A percentile compares a stretch with the other conserved stretches of the same genome.
phyloP scores from a whole-genome alignment of 306 rosid species.

The Abrus precatorius region DNA sequence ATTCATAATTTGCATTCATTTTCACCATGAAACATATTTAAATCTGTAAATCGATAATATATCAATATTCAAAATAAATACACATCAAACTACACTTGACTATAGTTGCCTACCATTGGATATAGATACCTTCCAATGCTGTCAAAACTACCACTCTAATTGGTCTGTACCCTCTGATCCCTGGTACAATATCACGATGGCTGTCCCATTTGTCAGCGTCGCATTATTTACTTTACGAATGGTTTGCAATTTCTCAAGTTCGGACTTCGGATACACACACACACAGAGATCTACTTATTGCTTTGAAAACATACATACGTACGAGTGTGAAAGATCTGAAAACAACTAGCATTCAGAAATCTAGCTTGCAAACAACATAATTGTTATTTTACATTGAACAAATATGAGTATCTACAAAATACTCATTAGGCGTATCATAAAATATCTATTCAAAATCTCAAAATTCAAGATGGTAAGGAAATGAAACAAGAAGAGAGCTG shows the following conservation, averaged over 20 bases:
- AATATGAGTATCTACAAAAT: slow-evolving; percentile 35
- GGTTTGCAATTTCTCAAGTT: slow-evolving; percentile 5
- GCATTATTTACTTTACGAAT: not conserved
- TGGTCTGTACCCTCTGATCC: slow-evolving; percentile 15
- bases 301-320: not conserved
- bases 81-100: slow-evolving; percentile 12
- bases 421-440: slow-evolving; percentile 31
- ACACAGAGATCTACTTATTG: too few species aligned
- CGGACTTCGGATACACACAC: too few species aligned
- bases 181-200: not conserved
- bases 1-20: slow-evolving; percentile 11
- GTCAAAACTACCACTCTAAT: not conserved
- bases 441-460: slow-evolving; percentile 41
- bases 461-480: slow-evolving; percentile 37
- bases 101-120: not conserved
- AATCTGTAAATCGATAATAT: not conserved
- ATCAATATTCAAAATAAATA: slow-evolving; percentile 21
- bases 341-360: slow-evolving; percentile 29
- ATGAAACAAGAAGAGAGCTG: slow-evolving; percentile 1
- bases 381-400: slow-evolving; percentile 38
- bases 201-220: slow-evolving; percentile 3
- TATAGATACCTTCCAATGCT: not conserved
- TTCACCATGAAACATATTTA: slow-evolving; percentile 14
- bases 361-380: slow-evolving; percentile 41
- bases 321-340: not conserved